Conservation (phyloP, 129 eudicot species). For the Chrysanthemum lavandulifolium region DNA sequence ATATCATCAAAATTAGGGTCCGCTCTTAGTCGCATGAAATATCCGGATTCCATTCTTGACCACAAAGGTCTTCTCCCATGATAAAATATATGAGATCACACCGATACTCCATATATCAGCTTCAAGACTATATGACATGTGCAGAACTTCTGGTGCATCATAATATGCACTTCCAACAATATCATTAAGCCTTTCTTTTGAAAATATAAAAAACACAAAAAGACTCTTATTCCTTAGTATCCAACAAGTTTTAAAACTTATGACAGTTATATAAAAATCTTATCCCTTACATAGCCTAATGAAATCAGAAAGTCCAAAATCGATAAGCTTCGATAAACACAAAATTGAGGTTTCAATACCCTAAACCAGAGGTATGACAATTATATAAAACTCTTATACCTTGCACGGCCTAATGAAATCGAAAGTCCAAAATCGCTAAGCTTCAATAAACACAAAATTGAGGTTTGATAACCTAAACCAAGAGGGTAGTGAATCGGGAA, state of each 20-base stretch:
- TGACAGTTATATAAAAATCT: neutral
- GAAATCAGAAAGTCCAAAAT: conserved; percentile 97
- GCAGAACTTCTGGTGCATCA: conserved; percentile 92
- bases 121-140: conserved; percentile 79
- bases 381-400: too few relatives aligned
- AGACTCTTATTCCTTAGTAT: neutral
- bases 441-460: neutral
- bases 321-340: conserved; percentile 61
- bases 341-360: too few relatives aligned
- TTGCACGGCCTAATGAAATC: too few relatives aligned
- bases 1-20: too few relatives aligned
- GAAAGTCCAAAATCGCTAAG: too few relatives aligned
- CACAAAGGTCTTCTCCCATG: conserved; percentile 90
- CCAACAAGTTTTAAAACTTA: neutral
- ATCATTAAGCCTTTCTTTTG: conserved; percentile 88
- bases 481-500: conserved; percentile 34
- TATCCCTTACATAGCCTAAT: conserved; percentile 73
- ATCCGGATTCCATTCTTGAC: conserved; percentile 54
- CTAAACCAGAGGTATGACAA: too few relatives aligned
- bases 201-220: conserved; percentile 18
- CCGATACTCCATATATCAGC: conserved; percentile 97
- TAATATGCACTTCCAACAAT: conserved; percentile 87
- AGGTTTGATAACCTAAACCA: conserved; percentile 55
- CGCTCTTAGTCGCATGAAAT: too few relatives aligned
- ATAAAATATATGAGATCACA: conserved; percentile 71